phyloP scores from a whole-genome alignment of 2,329 filamentous ascomycete genomes.

The Fusarium coffeatum region DNA sequence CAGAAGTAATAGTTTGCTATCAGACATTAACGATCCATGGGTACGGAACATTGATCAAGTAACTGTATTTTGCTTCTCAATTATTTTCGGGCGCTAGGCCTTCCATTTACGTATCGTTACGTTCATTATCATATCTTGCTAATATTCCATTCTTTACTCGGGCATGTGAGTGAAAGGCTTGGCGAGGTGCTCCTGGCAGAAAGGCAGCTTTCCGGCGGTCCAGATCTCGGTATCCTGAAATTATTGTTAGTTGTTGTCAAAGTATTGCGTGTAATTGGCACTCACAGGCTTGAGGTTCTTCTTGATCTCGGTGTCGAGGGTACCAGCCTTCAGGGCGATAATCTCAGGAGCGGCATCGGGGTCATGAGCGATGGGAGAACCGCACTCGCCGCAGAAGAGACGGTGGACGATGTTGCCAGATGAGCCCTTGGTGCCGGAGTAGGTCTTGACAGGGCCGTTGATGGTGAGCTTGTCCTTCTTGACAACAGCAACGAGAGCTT shows the following conservation, averaged over 20 bases:
- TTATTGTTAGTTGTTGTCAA: slow-evolving; percentile 19
- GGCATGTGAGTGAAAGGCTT: slow-evolving; percentile 75
- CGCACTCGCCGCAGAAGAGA: slow-evolving; percentile 76
- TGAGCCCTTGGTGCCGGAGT: slow-evolving; percentile 64
- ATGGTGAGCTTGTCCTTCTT: slow-evolving; percentile 73
- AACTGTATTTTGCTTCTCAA: neutral
- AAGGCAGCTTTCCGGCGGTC: slow-evolving; percentile 75
- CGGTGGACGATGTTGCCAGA: slow-evolving; percentile 74
- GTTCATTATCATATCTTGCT: slow-evolving; percentile 15
- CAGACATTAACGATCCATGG: neutral
- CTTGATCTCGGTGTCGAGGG: slow-evolving; percentile 72
- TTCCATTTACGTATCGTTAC: neutral
- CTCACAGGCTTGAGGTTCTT: slow-evolving; percentile 73
- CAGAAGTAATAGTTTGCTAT: neutral
- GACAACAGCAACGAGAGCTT: slow-evolving; percentile 74
- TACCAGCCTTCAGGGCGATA: slow-evolving; percentile 76
- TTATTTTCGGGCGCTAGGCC: slow-evolving; percentile 1
- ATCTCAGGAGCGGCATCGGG: slow-evolving; percentile 76
- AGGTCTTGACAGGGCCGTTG: slow-evolving; percentile 74
- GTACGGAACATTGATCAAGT: neutral
- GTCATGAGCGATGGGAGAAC: slow-evolving; percentile 76
- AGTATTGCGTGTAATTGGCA: slow-evolving; percentile 14
- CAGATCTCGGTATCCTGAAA: slow-evolving; percentile 75
- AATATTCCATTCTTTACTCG: slow-evolving; percentile 53
- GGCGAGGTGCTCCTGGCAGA: slow-evolving; percentile 73